Conservation (phyloP, 140 eudicot species). For the Oenanthe javanica region DNA sequence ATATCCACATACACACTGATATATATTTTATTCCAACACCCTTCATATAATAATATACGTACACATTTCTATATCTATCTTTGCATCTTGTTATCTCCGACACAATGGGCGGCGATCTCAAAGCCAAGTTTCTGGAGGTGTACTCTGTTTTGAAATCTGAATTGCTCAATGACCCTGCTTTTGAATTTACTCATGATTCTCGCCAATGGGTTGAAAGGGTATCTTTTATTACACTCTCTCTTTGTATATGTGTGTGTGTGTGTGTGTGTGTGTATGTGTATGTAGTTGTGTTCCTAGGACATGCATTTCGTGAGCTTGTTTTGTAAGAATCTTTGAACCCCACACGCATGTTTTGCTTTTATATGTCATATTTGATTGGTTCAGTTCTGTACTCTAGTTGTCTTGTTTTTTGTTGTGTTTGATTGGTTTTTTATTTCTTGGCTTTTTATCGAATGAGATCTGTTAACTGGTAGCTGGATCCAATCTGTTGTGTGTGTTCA, state of each 20-base stretch:
- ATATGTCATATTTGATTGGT: no score
- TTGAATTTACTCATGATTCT: slow-evolving; percentile 57
- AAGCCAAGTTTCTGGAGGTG: slow-evolving; percentile 44
- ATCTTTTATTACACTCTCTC: background rate
- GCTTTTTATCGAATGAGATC: background rate
- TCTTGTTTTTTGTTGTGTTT: background rate
- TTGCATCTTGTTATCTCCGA: background rate
- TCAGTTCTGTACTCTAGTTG: no score
- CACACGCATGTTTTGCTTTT: background rate
- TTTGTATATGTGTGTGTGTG: no score
- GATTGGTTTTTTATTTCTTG: no score
- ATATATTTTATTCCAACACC: no score
- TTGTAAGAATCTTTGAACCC: background rate
- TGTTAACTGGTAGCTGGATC: background rate
- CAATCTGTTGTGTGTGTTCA: background rate
- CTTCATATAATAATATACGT: background rate
- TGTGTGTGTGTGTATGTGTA: no score
- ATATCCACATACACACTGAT: no score
- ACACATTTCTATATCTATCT: background rate
- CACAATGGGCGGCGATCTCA: slow-evolving; percentile 45
- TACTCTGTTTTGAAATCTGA: slow-evolving; percentile 50
- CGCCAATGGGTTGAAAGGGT: slow-evolving; percentile 73
- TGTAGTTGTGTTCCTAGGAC: background rate
- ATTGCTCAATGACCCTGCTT: slow-evolving; percentile 55
- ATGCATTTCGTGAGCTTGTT: background rate